Evolutionary conservation across 768 basidiomycete species (phyloP).

Genomic region (Lentinula raphanica): DNA sequence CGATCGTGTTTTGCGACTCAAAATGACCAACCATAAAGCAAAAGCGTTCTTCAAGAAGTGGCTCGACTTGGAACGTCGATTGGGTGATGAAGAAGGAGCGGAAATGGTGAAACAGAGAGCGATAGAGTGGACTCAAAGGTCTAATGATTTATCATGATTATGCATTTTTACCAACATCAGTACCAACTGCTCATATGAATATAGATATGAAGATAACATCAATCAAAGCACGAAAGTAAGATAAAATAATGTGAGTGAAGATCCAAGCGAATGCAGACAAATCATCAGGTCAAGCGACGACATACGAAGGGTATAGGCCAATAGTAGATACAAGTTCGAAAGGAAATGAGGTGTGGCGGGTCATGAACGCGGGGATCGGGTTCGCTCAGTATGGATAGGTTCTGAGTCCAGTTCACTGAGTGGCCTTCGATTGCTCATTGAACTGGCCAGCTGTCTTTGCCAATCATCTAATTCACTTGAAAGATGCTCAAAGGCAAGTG

Average conservation of each 20-base stretch:
- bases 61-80: constrained; percentile 78
- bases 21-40: constrained; percentile 93
- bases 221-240: constrained; percentile 25
- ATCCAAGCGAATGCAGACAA: constrained; percentile 53
- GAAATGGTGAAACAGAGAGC: constrained; percentile 82
- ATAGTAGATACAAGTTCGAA: constrained; percentile 25
- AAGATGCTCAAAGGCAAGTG: constrained; percentile 68
- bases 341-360: constrained; percentile 20
- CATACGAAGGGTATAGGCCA: constrained; percentile 42
- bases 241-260: constrained; percentile 30
- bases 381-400: constrained; percentile 44
- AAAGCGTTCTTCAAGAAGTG: constrained; percentile 99
- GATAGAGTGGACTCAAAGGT: constrained; percentile 82
- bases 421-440: constrained; percentile 68
- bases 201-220: constrained; percentile 19
- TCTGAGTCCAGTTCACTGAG: constrained; percentile 69
- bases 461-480: constrained; percentile 81
- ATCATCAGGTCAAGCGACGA: constrained; percentile 22
- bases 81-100: constrained; percentile 85
- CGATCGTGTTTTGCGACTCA: constrained; percentile 72
- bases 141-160: constrained; percentile 37
- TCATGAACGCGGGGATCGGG: constrained; percentile 54
- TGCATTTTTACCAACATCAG: constrained; percentile 19
- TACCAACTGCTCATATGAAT: constrained; percentile 27
- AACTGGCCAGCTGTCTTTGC: constrained; percentile 79